Base-by-base conservation (phyloP, 768 basidiomycete genomes). In the Nidularia pulvinata region DNA sequence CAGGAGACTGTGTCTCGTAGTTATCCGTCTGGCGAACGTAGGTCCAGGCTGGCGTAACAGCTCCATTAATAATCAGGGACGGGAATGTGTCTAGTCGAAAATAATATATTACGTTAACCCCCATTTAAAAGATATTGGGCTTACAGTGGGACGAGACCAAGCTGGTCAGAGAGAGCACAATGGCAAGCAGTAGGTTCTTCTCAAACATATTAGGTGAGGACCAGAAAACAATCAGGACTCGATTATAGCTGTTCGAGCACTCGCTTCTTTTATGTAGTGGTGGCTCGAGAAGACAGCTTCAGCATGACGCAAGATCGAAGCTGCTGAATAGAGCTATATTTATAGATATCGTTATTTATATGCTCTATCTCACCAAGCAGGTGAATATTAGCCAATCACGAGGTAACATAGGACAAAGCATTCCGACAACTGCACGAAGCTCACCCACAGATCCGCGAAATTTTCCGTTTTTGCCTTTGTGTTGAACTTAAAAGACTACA, bases 21-120 rank as follows among this genome's bases (percentile, higher is more conserved):
- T 81, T 81, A 65, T 79, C 76, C 14, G 78, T 79, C 59, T 70
- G 52, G 25, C 78, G 70, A 50, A 79, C 71, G 54, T 78, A 69
- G 19, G 61, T 57, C 78, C 78, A 80, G 13, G 63, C 65, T 4
- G 73, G 52, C 10, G 74, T 74, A 10, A 62, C 69, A 19, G 56
- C 58, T 5, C 78, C 77, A 25, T 69, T 69, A 11, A 72, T 68
- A 39, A 76, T 68, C 33, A 81, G 66, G 14, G 73, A 69, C 4
- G 76, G 74, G 65, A 79, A 76, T 7, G 76, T 79, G 63, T 79
- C 76, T 79, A 52, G 42, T 19, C 13, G 6, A 25, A 19, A 5
- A 13, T 32, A 36, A 14, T 25, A 25, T 25, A 25, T 25, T 4
- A 25, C 4, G 25, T 25, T 25, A n/a, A 46, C 22, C 13, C 25